Percentiles rank a stretch among this genome's conserved stretches.
These are phyloP conservation scores for Heritiera fomes DNA, from an alignment of 345 rosid species.

Conservation along the genomic window DNA sequence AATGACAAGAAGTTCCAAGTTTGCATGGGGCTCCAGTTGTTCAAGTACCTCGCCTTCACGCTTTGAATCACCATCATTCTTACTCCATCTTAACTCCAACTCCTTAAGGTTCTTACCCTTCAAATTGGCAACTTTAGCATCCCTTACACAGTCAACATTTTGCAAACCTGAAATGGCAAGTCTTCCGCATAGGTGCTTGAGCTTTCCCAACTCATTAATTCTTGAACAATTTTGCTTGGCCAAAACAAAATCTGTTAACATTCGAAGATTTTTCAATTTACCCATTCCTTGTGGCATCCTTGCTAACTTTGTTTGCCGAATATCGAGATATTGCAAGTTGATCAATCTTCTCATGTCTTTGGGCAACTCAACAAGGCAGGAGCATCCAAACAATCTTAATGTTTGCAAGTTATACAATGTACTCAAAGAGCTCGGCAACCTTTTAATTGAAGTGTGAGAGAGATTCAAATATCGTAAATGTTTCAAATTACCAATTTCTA, in stretches of 20 bases:
- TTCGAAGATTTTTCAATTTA: conserved; percentile 33
- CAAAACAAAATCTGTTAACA: conserved; percentile 30
- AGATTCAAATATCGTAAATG: conserved; percentile 18
- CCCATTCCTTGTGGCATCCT: conserved; percentile 42
- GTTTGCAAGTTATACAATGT: conserved; percentile 39
- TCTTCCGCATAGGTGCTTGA: conserved; percentile 32
- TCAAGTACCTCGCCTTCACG: background rate
- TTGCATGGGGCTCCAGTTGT: conserved; percentile 12
- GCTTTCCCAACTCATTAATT: conserved; percentile 38
- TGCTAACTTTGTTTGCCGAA: conserved; percentile 23
- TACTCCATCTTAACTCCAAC: background rate
- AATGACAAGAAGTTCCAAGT: conserved; percentile 5
- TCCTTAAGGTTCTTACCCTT: background rate
- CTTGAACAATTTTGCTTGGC: conserved; percentile 32
- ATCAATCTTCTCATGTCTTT: conserved; percentile 35
- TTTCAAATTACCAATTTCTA: conserved; percentile 12
- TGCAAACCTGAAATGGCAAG: conserved; percentile 38
- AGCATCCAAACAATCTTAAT: conserved; percentile 28
- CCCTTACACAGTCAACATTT: background rate
- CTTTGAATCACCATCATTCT: background rate
- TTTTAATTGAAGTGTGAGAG: background rate
- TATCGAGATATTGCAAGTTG: conserved; percentile 38
- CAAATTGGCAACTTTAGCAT: conserved; percentile 9
- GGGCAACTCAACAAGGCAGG: conserved; percentile 32
- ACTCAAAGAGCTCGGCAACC: conserved; percentile 7